Base-by-base conservation (phyloP, 495 filamentous ascomycete genomes). In the Xanthoparmelia taractica region DNA sequence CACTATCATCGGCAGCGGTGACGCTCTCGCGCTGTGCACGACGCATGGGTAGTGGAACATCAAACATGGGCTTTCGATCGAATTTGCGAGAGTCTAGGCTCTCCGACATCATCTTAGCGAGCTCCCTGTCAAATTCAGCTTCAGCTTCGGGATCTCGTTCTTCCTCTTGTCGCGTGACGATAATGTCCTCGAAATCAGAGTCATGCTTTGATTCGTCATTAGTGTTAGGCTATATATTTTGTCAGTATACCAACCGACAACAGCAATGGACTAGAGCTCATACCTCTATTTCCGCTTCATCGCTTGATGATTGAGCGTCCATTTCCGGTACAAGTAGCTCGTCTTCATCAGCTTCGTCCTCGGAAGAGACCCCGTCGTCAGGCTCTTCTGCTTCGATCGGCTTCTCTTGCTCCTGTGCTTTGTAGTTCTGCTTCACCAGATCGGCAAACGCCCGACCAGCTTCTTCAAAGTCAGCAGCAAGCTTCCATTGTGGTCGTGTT, bases 51-150 rank as follows among this genome's bases (percentile, higher is more conserved):
- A 99, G 72, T 2, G 95, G 91, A 37, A 97, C 88, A 70, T 99
- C 94, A 70, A 99, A 96, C 50, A 95, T 77, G 38, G 86, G 85
- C 74, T 96, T 97, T 52, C 94, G 90, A 68, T 99, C 93, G 67
- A 95, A 94, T 68, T 93, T 94, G 59, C 95, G 82, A 11, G 91
- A 90, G 43, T 97, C 95, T 72, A 95, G 76, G 77, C 92, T 96
- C 70, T 99, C 94, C 65, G 92, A 82, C 95, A 97, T 97, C 86
- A 99, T 89, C 74, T 97, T 97, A 23, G 95, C 92, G 73, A 95
- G 91, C 76, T 97, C 94, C 68, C 94, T 90, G 69, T 97, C 95
- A 69, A 99, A 99, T 43, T 99, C 95, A 8, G 93, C 94, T 66
- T 97, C 94, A 50, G 85, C 89, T 75, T 96, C 91, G 0, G 94